Base-by-base conservation (phyloP, 805 yeast genomes). In the Grigorovia humatica region DNA sequence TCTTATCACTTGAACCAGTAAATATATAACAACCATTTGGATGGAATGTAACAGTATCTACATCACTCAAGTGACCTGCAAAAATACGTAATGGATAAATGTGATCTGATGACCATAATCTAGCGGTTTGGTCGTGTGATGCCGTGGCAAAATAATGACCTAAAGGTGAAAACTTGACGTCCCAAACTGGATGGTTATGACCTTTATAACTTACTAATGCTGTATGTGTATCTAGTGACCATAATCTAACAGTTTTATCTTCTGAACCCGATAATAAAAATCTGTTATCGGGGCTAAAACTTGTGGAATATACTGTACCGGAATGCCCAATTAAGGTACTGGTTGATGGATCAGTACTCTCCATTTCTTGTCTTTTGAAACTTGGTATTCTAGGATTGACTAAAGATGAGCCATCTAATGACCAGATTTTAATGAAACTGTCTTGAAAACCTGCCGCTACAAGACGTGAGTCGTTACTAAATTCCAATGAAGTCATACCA, bases 121-220 rank as follows among this genome's bases (percentile, higher is more conserved):
- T 78, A 1, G 98, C 98, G 0, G 99, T 93, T 67, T 90, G 97
- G 65, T 93, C 99, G 64, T 90, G 96, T 2, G 96, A 88, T 0
- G 95, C 96, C 0, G 97, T 90, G n/a, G 95, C 96, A 69, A 93
- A 93, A 70, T 93, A 93, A 70, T 93, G 98, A 5, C 99, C 99
- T 60, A 86, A 72, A 2, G 99, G 99, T 2, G 96, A 83, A 63
- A 88, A 93, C 60, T 85, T 79, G 8, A 93, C 97, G 65, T 93
- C 98, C 99, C 99, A 93, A 29, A 93, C 85, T 1, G 99, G 98
- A 59, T 88, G 95, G 61, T 83, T 88, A 65, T 93, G 99, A 9
- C 98, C 97, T 66, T 88, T 88, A 70, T 93, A 93, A n/a, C 89
- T 79, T 1, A 93, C 99, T 48, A 93, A 74, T 1, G 95, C 83